Percentiles rank a stretch among this genome's conserved stretches.
Conservation (phyloP, 352 stramenopile species). For the Globisporangium uncinulatum region DNA sequence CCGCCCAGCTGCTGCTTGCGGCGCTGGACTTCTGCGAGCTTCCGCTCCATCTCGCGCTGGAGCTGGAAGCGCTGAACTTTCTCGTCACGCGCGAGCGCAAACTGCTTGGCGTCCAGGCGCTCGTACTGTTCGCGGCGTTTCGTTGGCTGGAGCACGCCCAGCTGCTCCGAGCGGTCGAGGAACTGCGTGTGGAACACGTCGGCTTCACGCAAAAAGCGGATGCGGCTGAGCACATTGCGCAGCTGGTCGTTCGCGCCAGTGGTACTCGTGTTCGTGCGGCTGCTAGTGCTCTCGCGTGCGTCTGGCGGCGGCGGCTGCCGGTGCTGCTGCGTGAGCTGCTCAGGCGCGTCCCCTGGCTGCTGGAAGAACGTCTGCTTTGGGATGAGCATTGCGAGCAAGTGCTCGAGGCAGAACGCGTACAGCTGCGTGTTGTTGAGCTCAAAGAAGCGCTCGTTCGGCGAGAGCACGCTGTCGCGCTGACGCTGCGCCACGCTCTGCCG, state of each 20-base stretch:
- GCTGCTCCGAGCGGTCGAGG: slow-evolving; percentile 58
- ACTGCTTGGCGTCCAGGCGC: slow-evolving; percentile 61
- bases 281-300: slow-evolving; percentile 4
- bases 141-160: slow-evolving; percentile 54
- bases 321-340: slow-evolving; percentile 14
- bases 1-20: slow-evolving; percentile 26
- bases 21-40: slow-evolving; percentile 49
- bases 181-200: slow-evolving; percentile 78
- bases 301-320: slow-evolving; percentile 9
- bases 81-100: slow-evolving; percentile 61
- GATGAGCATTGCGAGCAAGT: slow-evolving; percentile 71
- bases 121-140: slow-evolving; percentile 76
- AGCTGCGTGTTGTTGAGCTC: slow-evolving; percentile 80
- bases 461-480: slow-evolving; percentile 58
- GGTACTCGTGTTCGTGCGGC: slow-evolving; percentile 3
- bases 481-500: slow-evolving; percentile 47
- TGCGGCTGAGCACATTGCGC: slow-evolving; percentile 55
- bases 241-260: slow-evolving; percentile 34
- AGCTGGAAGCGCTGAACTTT: slow-evolving; percentile 81
- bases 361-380: slow-evolving; percentile 77
- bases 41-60: slow-evolving; percentile 70
- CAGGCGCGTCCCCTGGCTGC: slow-evolving; percentile 10
- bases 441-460: slow-evolving; percentile 68
- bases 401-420: slow-evolving; percentile 77
- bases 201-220: slow-evolving; percentile 62